Conservation (phyloP, 768 basidiomycete species). For the Tephrocybe rancida region DNA sequence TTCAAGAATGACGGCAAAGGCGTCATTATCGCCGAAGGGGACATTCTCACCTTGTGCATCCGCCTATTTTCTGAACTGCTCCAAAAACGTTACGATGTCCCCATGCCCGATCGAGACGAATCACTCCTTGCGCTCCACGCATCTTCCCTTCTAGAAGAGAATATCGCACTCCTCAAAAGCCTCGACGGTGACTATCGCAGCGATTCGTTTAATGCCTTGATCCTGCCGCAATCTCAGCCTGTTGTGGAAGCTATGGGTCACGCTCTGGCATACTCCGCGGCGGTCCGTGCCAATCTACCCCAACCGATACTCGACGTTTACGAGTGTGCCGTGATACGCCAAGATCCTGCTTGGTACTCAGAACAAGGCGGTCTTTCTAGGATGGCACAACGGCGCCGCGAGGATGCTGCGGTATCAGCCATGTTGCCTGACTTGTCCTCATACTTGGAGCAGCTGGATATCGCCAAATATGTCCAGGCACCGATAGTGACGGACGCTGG, state of each 20-base stretch:
- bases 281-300: slow-evolving; percentile 42
- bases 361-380: slow-evolving; percentile 52
- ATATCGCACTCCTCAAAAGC: slow-evolving; percentile 36
- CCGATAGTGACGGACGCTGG: slow-evolving; percentile 52
- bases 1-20: slow-evolving; percentile 52
- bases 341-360: slow-evolving; percentile 62
- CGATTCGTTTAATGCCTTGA: slow-evolving; percentile 49
- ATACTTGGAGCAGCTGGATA: slow-evolving; percentile 45
- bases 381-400: slow-evolving; percentile 46
- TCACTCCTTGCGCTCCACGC: slow-evolving; percentile 58
- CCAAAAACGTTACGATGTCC: slow-evolving; percentile 51
- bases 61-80: slow-evolving; percentile 63
- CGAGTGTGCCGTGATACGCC: slow-evolving; percentile 51
- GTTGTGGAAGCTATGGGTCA: slow-evolving; percentile 67
- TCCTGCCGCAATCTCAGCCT: slow-evolving; percentile 56
- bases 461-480: slow-evolving; percentile 52
- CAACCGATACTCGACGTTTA: slow-evolving; percentile 57
- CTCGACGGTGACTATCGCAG: slow-evolving; percentile 50
- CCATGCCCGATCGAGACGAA: slow-evolving; percentile 49
- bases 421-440: slow-evolving; percentile 44
- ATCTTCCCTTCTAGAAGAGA: slow-evolving; percentile 47
- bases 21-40: slow-evolving; percentile 62
- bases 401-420: slow-evolving; percentile 46
- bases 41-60: slow-evolving; percentile 52
- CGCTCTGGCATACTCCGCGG: slow-evolving; percentile 61